Evolutionary conservation across 192 early-diverging fungal genomes (phyloP).

Genomic region (Coemansia sp.): DNA sequence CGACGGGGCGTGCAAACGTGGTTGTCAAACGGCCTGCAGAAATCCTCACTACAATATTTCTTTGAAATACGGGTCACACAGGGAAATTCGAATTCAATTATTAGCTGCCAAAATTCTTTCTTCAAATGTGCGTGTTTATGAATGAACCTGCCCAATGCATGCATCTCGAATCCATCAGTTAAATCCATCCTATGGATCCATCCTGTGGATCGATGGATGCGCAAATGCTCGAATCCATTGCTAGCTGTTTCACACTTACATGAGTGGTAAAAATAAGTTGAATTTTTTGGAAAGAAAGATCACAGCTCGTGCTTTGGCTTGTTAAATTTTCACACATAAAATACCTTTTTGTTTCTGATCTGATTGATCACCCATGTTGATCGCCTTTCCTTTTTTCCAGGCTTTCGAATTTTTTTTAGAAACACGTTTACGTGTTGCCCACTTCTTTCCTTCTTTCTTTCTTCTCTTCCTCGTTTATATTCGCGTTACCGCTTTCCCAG

Average conservation of each 20-base stretch:
- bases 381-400: background rate
- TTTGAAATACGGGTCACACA: too few relatives aligned
- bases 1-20: constrained; percentile 16
- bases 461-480: background rate
- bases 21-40: constrained; percentile 51
- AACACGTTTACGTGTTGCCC: background rate
- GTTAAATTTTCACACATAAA: background rate
- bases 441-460: background rate
- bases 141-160: too few relatives aligned
- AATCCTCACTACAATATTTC: constrained; percentile 58
- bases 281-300: constrained; percentile 6
- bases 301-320: background rate
- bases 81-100: background rate
- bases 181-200: constrained; percentile 7
- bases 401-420: background rate
- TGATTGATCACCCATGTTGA: background rate
- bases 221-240: background rate
- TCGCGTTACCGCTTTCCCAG: background rate
- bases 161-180: too few relatives aligned
- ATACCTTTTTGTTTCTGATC: too few relatives aligned
- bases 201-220: constrained; percentile 9
- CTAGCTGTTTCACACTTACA: constrained; percentile 15
- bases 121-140: too few relatives aligned
- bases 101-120: too few relatives aligned
- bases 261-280: constrained; percentile 32